Base-by-base conservation (phyloP, 2,329 filamentous ascomycete species). In the Xylaria sp. region DNA sequence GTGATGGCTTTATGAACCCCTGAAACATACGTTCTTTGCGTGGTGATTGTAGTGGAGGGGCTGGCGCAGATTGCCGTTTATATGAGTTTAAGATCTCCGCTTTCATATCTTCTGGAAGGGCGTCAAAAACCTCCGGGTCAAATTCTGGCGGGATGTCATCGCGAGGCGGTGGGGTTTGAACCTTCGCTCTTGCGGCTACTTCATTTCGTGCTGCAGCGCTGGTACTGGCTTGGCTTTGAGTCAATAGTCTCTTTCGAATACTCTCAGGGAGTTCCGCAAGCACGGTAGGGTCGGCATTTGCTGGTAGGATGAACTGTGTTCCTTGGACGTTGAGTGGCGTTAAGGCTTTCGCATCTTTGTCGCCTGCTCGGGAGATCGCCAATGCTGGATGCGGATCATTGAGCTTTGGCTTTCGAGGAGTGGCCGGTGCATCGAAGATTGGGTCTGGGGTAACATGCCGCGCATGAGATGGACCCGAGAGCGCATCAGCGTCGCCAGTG, bases 281-380 rank as follows among this genome's bases (percentile, higher is more conserved):
- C 0, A 96, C 88, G n/a, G 81, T 79, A 0, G 88, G 86, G 70
- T 99, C 94, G 1, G 90, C 83, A 66, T 96, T 90, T 1, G 83
- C 83, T 0, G 94, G 94, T 66, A 99, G 80, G 52, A 97, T 84
- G 69, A 99, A 99, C 69, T 99, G 94, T 0, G 93, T 96, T 1
- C 93, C 91, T 2, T 85, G 79, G 2, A 91, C 83, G 68, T 97
- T 96, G 19, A 96, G 76, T 1, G 87, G 87, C 5, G 82, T 84
- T 63, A 82, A 88, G 19, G 88, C 77, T 74, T 84, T 77, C 64
- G 76, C 60, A 71, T 89, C 75, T 58, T 73, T 76, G 46, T 79
- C 75, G 59, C 76, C 79, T 1, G 80, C 78, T 65, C 75, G 78
- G 2, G 79, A 75, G 52, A 86, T 74, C 2, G 78, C 76, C 56